Evolutionary conservation across 495 filamentous ascomycete species (phyloP), one percentile per base, ranked within the genome.

Genomic region (Recurvomyces mirabilis): DNA sequence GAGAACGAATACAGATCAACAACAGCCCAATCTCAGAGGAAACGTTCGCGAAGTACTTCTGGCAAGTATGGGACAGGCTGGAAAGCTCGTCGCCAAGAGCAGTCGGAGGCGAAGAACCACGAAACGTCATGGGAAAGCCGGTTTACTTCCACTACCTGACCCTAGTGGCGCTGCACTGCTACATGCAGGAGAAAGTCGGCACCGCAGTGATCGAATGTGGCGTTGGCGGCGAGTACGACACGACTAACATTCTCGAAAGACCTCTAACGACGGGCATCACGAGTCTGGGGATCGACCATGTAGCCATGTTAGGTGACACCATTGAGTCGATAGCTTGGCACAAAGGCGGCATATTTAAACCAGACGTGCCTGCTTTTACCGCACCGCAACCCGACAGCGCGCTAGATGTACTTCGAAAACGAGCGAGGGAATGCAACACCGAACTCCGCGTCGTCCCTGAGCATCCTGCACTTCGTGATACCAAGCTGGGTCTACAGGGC

Each of bases 291-390:
- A 93, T 98, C 50, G 93, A 98, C 53, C 91, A 98, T 54, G 75
- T 78, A 12, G 70, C 68, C 13, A 68, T 87, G 58, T 72, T 98
- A 24, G 91, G 91, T 12, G 61, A 73, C 25, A 93, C 91, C 0
- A 78, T 94, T 31, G 83, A 87, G 37, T 72, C 88, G 51, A 98
- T 98, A 47, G 89, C 93, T 3, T 96, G 93, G 91, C 89, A 98
- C 57, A 96, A 98, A 61, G 84, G 75, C 11, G 91, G 91, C 11
- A 89, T 96, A 39, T 81, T 94, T 67, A 98, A 96, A 60, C 19
- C 59, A 1, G 77, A 74, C 0, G 68, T 68, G 10, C 72, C 76
- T 7, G 82, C 76, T 2, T 91, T 93, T 43, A 84, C 81, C 1
- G 75, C 82, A 10, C 75, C 77, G 13, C 91, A 98, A 59, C 65